These are phyloP conservation scores for Amanita inopinata DNA, from an alignment of 768 basidiomycete species.

Conservation along the genomic window DNA sequence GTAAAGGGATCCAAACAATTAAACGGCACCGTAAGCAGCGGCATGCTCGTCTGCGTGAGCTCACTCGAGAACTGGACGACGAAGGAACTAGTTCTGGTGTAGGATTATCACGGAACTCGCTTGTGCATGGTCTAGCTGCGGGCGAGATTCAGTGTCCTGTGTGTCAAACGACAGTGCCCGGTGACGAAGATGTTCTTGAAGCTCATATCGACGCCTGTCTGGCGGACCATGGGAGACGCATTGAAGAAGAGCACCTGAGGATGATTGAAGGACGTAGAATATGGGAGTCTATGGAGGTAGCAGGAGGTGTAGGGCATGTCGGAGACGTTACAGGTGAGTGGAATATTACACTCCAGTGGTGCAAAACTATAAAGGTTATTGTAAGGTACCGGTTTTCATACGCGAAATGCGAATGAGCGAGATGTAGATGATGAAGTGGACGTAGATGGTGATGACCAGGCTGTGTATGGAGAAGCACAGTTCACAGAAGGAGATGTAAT, in stretches of 20 bases:
- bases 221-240: conserved; percentile 36
- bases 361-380: not conserved
- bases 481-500: conserved; percentile 71
- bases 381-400: conserved; percentile 66
- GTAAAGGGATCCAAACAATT: conserved; percentile 51
- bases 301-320: conserved; percentile 29
- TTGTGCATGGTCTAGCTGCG: conserved; percentile 13
- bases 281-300: conserved; percentile 20
- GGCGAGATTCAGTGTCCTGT: conserved; percentile 59
- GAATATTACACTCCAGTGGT: conserved; percentile 9
- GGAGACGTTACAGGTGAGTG: conserved; percentile 39
- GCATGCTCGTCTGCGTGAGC: conserved; percentile 54
- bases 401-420: conserved; percentile 41
- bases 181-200: conserved; percentile 65
- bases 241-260: conserved; percentile 14
- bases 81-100: conserved; percentile 24
- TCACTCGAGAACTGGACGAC: conserved; percentile 49
- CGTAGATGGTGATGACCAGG: conserved; percentile 68
- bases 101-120: conserved; percentile 19
- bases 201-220: conserved; percentile 80
- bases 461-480: conserved; percentile 56
- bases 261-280: conserved; percentile 12
- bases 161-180: conserved; percentile 45
- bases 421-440: conserved; percentile 79
- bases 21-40: conserved; percentile 63